phyloP scores from a whole-genome alignment of 192 early-diverging fungal species.

The Obelidium mucronatum region DNA sequence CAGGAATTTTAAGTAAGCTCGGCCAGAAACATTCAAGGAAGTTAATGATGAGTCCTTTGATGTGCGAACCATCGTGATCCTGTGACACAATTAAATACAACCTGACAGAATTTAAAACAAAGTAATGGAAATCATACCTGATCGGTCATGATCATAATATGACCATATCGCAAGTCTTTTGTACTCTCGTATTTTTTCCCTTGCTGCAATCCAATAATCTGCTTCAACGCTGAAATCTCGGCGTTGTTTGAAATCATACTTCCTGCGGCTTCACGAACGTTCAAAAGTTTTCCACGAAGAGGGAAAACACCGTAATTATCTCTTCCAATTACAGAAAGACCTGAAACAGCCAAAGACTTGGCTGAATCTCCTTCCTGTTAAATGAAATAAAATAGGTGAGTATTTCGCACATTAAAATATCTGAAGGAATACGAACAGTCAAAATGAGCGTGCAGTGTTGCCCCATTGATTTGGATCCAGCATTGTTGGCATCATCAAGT shows the following conservation, averaged over 20 bases:
- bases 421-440: too few species aligned
- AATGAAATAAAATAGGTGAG: slow-evolving; percentile 93
- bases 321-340: slow-evolving; percentile 86
- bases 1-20: slow-evolving; percentile 85
- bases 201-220: slow-evolving; percentile 94
- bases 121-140: slow-evolving; percentile 56
- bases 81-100: slow-evolving; percentile 10
- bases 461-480: slow-evolving; percentile 72
- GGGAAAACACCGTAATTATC: slow-evolving; percentile 96
- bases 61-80: slow-evolving; percentile 91
- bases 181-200: slow-evolving; percentile 76
- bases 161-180: slow-evolving; percentile 87
- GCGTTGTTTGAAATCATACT: slow-evolving; percentile 77
- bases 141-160: slow-evolving; percentile 99
- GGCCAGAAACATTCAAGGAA: slow-evolving; percentile 96
- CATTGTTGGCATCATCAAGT: slow-evolving; percentile 94
- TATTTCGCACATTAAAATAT: slow-evolving; percentile 93
- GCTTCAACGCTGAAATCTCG: slow-evolving; percentile 89
- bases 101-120: background rate
- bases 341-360: slow-evolving; percentile 86
- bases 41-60: slow-evolving; percentile 97
- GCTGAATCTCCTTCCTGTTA: slow-evolving; percentile 97
- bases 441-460: slow-evolving; percentile 91
- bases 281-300: slow-evolving; percentile 95
- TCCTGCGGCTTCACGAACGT: slow-evolving; percentile 87